These are phyloP conservation scores for Ceratobasidium sp. DNA, from an alignment of 1,284 basidiomycete species.

Conservation along the genomic window DNA sequence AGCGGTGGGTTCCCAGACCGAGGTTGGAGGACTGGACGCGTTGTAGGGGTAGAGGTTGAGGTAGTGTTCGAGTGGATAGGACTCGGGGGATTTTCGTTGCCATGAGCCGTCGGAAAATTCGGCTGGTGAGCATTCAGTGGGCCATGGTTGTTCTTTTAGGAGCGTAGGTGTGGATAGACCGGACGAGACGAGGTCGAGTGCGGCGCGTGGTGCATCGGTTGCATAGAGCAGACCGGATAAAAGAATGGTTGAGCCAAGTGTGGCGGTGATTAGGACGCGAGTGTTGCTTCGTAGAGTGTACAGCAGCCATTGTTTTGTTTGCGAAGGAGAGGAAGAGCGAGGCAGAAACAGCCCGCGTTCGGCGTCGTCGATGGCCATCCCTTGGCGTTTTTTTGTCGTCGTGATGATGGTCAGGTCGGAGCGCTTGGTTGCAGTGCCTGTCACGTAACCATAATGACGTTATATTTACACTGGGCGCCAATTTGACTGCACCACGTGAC, in stretches of 20 bases:
- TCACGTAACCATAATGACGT: no score
- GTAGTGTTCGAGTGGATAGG: conserved; percentile 30
- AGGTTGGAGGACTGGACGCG: conserved; percentile 13
- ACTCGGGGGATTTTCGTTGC: conserved; percentile 29
- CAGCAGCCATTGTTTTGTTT: not conserved
- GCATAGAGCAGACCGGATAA: conserved; percentile 12
- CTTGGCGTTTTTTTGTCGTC: no score
- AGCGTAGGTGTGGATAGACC: not conserved
- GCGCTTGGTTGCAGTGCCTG: no score
- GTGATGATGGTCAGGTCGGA: no score
- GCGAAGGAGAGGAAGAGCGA: not conserved
- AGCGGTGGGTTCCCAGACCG: not conserved
- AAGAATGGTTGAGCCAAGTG: conserved; percentile 15
- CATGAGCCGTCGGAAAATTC: conserved; percentile 39
- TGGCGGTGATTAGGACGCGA: conserved; percentile 13
- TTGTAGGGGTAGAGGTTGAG: conserved; percentile 27
- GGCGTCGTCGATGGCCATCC: conserved; percentile 2
- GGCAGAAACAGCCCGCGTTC: conserved; percentile 17
- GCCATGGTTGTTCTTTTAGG: not conserved
- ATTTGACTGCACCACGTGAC: no score
- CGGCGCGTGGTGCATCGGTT: conserved; percentile 10
- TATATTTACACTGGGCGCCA: no score
- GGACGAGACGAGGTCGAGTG: conserved; percentile 15
- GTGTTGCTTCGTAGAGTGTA: conserved; percentile 20
- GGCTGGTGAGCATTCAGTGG: conserved; percentile 37